Percentiles rank a stretch among this genome's conserved stretches.
Conservation (phyloP, 140 eudicot species). For the Flaveria floridana region DNA sequence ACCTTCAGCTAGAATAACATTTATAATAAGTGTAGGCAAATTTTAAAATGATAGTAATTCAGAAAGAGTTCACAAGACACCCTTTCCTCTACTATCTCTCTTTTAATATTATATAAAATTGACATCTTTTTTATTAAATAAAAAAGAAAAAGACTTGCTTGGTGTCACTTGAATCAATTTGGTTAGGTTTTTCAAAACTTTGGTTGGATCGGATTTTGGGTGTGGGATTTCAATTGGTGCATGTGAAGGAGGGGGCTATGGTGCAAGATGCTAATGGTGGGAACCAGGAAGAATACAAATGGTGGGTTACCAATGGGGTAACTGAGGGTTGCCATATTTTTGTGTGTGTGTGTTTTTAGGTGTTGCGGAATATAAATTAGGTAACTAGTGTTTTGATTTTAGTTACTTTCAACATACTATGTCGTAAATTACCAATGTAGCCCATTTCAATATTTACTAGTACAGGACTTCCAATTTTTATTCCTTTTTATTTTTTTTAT, state of each 20-base stretch:
- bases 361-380: neutral
- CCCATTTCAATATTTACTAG: neutral
- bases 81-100: neutral
- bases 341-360: neutral
- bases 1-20: neutral
- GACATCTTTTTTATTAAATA: neutral
- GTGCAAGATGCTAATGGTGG: neutral
- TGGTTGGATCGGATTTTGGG: neutral
- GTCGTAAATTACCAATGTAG: neutral
- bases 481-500: neutral
- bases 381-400: neutral
- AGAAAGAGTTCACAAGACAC: neutral
- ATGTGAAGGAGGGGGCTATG: neutral
- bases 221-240: neutral
- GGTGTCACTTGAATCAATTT: neutral
- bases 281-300: neutral
- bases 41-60: neutral
- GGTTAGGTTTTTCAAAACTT: neutral
- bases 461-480: neutral
- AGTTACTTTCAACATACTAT: neutral
- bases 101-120: neutral
- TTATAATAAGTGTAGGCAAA: neutral
- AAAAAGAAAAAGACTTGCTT: neutral
- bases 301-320: neutral
- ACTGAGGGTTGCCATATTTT: neutral